Evolutionary conservation across 1,139 yeast species (phyloP).

Genomic region (Yarrowia galli): DNA sequence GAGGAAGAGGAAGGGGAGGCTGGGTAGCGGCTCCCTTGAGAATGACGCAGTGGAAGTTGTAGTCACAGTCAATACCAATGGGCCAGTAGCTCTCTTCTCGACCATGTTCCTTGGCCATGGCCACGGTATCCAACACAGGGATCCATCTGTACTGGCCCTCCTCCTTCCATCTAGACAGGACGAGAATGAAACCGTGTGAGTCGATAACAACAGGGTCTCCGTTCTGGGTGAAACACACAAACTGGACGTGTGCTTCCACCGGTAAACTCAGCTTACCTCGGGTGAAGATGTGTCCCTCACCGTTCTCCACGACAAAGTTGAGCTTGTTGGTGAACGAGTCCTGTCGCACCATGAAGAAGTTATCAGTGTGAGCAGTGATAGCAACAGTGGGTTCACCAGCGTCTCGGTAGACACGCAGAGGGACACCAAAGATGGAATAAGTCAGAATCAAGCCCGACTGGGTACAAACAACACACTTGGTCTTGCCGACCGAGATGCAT

Average conservation of each 20-base stretch:
- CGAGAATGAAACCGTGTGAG: slow-evolving; percentile 72
- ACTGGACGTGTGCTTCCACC: slow-evolving; percentile 50
- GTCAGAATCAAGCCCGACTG: slow-evolving; percentile 63
- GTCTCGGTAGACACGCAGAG: slow-evolving; percentile 59
- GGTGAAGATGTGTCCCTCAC: slow-evolving; percentile 41
- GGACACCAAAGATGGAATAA: slow-evolving; percentile 64
- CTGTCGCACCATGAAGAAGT: slow-evolving; percentile 55
- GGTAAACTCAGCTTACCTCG: slow-evolving; percentile 52
- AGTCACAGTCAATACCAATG: slow-evolving; percentile 68
- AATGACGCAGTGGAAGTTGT: slow-evolving; percentile 74
- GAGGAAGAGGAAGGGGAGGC: slow-evolving; percentile 23
- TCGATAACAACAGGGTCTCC: slow-evolving; percentile 91
- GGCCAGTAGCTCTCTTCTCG: slow-evolving; percentile 77
- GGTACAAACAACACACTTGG: slow-evolving; percentile 61
- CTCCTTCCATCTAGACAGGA: slow-evolving; percentile 77
- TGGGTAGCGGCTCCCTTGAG: slow-evolving; percentile 62
- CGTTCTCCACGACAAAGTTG: slow-evolving; percentile 53
- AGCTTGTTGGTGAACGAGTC: slow-evolving; percentile 43
- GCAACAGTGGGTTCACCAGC: slow-evolving; percentile 61
- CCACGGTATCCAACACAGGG: slow-evolving; percentile 76
- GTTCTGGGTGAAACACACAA: slow-evolving; percentile 80
- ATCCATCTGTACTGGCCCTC: slow-evolving; percentile 83
- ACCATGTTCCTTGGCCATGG: slow-evolving; percentile 60
- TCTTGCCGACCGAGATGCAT: slow-evolving; percentile 60
- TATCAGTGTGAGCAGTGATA: slow-evolving; percentile 59